Evolutionary conservation across 257 asterid species (phyloP).

Genomic region (Lycium barbarum): DNA sequence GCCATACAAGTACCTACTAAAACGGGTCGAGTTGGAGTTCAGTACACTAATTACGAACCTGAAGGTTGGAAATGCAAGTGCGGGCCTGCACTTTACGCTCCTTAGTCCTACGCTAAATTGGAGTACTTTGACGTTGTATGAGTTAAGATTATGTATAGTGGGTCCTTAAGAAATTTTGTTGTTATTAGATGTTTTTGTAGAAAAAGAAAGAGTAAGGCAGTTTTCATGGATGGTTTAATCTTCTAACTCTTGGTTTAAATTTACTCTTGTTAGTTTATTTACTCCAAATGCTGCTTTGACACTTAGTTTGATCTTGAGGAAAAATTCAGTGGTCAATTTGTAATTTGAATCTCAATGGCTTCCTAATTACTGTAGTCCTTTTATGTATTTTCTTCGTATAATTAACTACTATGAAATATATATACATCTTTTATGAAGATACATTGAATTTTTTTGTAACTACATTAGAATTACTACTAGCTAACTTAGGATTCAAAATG

Average conservation of each 20-base stretch:
- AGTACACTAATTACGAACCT: slow-evolving; percentile 86
- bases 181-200: not conserved
- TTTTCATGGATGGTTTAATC: not conserved
- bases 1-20: slow-evolving; percentile 88
- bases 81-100: slow-evolving; percentile 73
- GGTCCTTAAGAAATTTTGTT: not conserved
- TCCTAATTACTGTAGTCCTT: no score
- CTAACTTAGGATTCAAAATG: no score
- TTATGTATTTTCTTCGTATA: no score
- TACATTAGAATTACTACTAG: no score
- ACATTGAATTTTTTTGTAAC: no score
- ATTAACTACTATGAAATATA: no score
- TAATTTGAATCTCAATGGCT: no score
- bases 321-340: no score
- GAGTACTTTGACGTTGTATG: not conserved
- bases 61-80: slow-evolving; percentile 99
- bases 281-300: not conserved
- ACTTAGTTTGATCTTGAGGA: not conserved
- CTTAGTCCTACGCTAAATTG: slow-evolving; percentile 36
- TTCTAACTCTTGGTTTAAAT: not conserved
- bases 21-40: slow-evolving; percentile 47
- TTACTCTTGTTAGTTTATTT: not conserved
- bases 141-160: slow-evolving; percentile 7
- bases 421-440: no score
- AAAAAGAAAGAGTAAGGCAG: not conserved